phyloP scores from a whole-genome alignment of 148 eudicot species.

The Chenopodium formosanum region DNA sequence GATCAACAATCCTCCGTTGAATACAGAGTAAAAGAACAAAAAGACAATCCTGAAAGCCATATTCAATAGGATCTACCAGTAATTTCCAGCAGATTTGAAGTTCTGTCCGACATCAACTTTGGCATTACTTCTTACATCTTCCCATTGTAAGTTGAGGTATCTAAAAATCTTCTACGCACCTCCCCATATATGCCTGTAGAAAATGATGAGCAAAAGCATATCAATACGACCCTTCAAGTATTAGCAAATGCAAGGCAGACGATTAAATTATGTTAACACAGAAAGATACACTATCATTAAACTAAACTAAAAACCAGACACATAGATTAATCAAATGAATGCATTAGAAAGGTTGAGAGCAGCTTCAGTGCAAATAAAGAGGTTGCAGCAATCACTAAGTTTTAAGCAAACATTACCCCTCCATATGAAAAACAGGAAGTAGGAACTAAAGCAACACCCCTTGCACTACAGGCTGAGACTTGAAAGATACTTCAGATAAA shows the following conservation, averaged over 20 bases:
- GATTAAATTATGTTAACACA: neutral
- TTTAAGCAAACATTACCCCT: no score
- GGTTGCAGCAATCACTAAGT: no score
- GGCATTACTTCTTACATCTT: neutral
- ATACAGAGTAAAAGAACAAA: neutral
- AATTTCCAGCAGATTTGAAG: neutral
- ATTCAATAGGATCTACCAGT: neutral
- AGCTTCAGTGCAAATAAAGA: neutral
- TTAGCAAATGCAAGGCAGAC: neutral
- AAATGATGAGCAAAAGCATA: neutral
- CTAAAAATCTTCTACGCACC: slow-evolving; percentile 2
- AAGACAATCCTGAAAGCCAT: neutral
- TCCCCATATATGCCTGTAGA: slow-evolving; percentile 28
- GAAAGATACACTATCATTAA: neutral
- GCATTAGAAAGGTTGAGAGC: neutral
- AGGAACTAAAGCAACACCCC: neutral
- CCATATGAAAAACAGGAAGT: no score
- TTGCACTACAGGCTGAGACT: neutral
- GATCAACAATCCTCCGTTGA: neutral
- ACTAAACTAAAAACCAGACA: neutral
- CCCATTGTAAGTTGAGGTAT: neutral
- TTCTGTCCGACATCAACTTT: neutral
- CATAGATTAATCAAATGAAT: neutral
- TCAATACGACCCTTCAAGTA: neutral
- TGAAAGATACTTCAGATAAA: neutral